Base-by-base conservation (phyloP, 177 flowering plant species). In the Telopea speciosissima region DNA sequence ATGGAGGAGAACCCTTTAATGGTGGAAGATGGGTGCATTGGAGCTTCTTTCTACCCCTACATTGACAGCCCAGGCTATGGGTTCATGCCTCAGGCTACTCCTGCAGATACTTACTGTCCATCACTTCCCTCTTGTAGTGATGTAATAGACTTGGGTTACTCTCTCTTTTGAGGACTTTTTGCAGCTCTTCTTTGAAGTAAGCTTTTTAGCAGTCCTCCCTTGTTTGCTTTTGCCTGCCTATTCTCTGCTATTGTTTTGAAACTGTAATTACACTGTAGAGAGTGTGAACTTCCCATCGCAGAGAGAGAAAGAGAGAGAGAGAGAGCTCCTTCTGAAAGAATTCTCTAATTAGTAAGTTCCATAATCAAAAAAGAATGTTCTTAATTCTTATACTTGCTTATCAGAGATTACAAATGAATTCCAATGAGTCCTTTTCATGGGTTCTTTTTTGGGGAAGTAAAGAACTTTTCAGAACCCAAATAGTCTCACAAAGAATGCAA, bases 41-140 rank as follows among this genome's bases (percentile, higher is more conserved):
- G 66, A 69, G n/a, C n/a, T n/a, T 73, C 72, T 63, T 73, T 74
- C 28, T 66, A 72, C 68, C 81, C 83, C 62, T 36, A 69, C 58
- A 33, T 75, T 0, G 81, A 77, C 54, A 75, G 73, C 28, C 54
- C 76, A 24, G 69, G 67, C 25, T 75, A 72, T 69, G 85, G 79
- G 36, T 62, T 79, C 45, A 65, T 73, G 28, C 68, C 81, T 59
- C 81, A 73, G 62, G 75, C 72, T 42, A n/a, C 61, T n/a, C 61
- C 8, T 58, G 77, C 85, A 52, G 69, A 45, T 5, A 9, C 70
- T 69, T 71, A 73, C 61, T 74, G 81, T 63, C 70, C 85, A 65
- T 74, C 85, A 33, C 2, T 67, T 72, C 56, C 86, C 67, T 66
- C 83, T 70, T 80, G 76, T 69, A 84, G 78, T 78, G 87, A 80